Percentiles rank a stretch among this genome's conserved stretches.
These are phyloP conservation scores for Pseudogymnoascus sp. DNA, from an alignment of 2,329 filamentous ascomycete genomes.

Conservation along the genomic window DNA sequence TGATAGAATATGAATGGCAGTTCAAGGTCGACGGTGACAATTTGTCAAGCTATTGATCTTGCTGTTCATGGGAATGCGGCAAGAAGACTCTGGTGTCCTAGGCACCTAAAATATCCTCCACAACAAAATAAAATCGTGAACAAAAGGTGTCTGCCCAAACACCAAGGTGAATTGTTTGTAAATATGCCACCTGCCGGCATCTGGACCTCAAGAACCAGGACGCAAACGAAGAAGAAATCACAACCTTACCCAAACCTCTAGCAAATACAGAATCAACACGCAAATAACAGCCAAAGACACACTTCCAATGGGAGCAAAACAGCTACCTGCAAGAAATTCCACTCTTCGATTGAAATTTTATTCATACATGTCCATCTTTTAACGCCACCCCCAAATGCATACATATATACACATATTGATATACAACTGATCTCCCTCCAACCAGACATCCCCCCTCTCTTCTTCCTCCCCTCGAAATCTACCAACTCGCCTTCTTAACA, in stretches of 20 bases:
- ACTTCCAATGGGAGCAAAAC: not conserved
- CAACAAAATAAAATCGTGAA: not conserved
- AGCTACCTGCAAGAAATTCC: not conserved
- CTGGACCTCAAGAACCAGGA: not conserved
- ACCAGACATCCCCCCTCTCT: not conserved
- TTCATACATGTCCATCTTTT: slow-evolving; percentile 6
- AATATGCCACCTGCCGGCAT: not conserved
- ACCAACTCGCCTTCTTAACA: slow-evolving; percentile 96
- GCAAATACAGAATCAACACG: not conserved
- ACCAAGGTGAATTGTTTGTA: not conserved
- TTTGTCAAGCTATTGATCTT: not conserved
- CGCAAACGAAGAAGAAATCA: not conserved
- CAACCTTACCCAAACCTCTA: not conserved
- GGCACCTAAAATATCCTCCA: not conserved
- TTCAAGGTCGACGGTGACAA: not conserved
- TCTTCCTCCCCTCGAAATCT: slow-evolving; percentile 29
- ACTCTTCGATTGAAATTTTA: not conserved
- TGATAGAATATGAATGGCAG: not conserved
- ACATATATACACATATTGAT: slow-evolving; percentile 8
- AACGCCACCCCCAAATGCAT: slow-evolving; percentile 10
- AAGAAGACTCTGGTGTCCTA: not conserved
- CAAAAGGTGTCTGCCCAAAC: not conserved
- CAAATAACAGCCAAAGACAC: not conserved
- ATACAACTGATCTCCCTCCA: slow-evolving; percentile 7
- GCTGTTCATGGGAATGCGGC: not conserved